Conservation (phyloP, 2,329 filamentous ascomycete species). For the Capronia coronata region DNA sequence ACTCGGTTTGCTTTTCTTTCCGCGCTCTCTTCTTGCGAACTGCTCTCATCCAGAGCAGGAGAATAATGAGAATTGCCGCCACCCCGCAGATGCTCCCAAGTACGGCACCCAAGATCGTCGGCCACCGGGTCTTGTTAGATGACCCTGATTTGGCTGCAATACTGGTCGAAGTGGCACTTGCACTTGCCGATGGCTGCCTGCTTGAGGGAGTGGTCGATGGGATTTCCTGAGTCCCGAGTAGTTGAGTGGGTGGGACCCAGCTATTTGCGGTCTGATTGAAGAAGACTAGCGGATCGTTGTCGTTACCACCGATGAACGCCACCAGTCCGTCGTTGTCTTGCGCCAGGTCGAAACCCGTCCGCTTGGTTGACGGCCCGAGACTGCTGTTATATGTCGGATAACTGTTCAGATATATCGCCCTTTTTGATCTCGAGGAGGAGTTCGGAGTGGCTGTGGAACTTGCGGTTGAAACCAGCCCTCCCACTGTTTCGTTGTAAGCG, state of each 20-base stretch:
- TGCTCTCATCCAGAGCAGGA: conserved; percentile 63
- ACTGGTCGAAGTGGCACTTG: conserved; percentile 31
- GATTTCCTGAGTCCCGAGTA: conserved; percentile 50
- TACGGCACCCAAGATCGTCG: conserved; percentile 70
- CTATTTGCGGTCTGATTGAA: conserved; percentile 69
- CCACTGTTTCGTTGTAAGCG: conserved; percentile 45
- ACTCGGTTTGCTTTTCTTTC: conserved; percentile 44
- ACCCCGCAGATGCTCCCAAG: conserved; percentile 75
- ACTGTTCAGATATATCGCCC: conserved; percentile 52
- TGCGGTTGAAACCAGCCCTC: conserved; percentile 36
- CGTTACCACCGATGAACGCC: conserved; percentile 70
- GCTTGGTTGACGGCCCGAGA: conserved; percentile 58
- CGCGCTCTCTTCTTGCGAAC: conserved; percentile 47
- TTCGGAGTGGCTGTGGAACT: conserved; percentile 28
- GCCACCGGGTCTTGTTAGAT: conserved; percentile 33
- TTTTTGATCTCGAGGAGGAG: conserved; percentile 39
- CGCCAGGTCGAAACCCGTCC: conserved; percentile 67
- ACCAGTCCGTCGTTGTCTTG: conserved; percentile 59
- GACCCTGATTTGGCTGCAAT: conserved; percentile 33
- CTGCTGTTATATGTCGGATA: conserved; percentile 77
- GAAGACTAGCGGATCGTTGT: conserved; percentile 61
- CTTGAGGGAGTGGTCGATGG: conserved; percentile 29
- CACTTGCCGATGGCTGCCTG: conserved; percentile 29
- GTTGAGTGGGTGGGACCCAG: conserved; percentile 66
- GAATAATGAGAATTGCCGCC: conserved; percentile 60